Evolutionary conservation across 2,329 filamentous ascomycete species (phyloP).

Genomic region (Hypoxylon sp.): DNA sequence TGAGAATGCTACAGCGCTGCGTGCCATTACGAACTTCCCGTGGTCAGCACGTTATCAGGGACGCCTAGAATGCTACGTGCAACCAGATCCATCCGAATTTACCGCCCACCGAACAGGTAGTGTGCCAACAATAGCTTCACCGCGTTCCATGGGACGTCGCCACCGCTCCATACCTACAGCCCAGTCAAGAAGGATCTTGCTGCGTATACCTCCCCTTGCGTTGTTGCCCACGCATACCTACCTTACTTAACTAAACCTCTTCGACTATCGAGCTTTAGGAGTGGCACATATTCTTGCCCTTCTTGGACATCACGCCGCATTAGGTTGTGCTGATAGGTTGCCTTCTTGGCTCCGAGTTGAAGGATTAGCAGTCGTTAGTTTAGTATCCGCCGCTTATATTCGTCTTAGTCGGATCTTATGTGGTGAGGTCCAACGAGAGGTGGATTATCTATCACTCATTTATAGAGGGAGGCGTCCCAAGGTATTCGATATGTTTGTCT

Average conservation of each 20-base stretch:
- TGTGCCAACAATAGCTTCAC: slow-evolving; percentile 5
- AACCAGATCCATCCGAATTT: slow-evolving; percentile 3
- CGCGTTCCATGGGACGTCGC: slow-evolving; percentile 10
- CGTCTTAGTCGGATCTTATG: slow-evolving; percentile 1
- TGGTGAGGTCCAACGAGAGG: slow-evolving; percentile 3
- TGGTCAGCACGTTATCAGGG: slow-evolving; percentile 1
- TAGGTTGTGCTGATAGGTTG: slow-evolving; percentile 25
- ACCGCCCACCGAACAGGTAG: slow-evolving; percentile 8
- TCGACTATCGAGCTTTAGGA: slow-evolving; percentile 6
- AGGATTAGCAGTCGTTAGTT: slow-evolving; percentile 10
- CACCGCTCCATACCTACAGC: slow-evolving; percentile 5
- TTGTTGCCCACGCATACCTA: background rate
- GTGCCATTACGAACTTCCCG: background rate
- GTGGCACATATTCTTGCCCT: slow-evolving; percentile 21
- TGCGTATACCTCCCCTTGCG: slow-evolving; percentile 12
- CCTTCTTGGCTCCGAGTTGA: slow-evolving; percentile 10
- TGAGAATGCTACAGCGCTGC: slow-evolving; percentile 8
- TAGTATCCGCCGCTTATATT: slow-evolving; percentile 1
- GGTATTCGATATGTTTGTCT: background rate
- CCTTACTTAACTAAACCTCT: slow-evolving; percentile 14
- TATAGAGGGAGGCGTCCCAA: slow-evolving; percentile 18
- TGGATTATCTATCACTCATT: background rate
- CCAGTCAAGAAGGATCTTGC: slow-evolving; percentile 8
- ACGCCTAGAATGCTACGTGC: slow-evolving; percentile 10
- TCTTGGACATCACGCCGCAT: slow-evolving; percentile 34